A percentile compares a stretch with the other conserved stretches of the same genome.
These are phyloP conservation scores for Gnomoniopsis smithogilvyi DNA, from an alignment of 2,329 filamentous ascomycete genomes.

Conservation along the genomic window DNA sequence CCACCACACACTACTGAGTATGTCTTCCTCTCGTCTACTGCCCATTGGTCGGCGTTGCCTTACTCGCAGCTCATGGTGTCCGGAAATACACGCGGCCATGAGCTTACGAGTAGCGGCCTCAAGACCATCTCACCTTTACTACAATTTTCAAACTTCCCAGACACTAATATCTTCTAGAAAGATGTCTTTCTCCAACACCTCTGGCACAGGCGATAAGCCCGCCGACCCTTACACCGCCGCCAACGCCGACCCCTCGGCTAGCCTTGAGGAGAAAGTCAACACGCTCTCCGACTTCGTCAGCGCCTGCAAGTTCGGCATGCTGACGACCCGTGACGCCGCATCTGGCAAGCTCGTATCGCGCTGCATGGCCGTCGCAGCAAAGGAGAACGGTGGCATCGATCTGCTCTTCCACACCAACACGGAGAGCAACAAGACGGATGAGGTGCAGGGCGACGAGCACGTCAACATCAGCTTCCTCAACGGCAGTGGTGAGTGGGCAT, in stretches of 20 bases:
- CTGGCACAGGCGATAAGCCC: conserved; percentile 55
- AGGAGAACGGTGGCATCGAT: conserved; percentile 78
- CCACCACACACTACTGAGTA: neutral
- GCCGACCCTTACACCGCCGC: conserved; percentile 74
- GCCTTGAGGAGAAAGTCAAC: conserved; percentile 71
- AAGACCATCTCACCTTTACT: neutral
- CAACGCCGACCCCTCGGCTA: conserved; percentile 62
- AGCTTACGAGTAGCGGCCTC: neutral
- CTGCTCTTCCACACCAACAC: conserved; percentile 91
- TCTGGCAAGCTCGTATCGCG: conserved; percentile 71
- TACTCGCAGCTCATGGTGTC: neutral
- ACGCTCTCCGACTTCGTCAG: conserved; percentile 70
- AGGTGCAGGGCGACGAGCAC: conserved; percentile 67
- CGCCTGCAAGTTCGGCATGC: conserved; percentile 79
- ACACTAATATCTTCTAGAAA: conserved; percentile 10
- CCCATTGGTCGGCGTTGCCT: neutral
- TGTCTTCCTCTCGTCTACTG: conserved; percentile 6
- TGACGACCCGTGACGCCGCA: conserved; percentile 71
- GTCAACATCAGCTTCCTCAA: conserved; percentile 83
- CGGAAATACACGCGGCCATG: neutral
- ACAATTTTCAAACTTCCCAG: neutral
- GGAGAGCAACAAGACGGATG: conserved; percentile 82
- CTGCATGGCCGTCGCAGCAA: conserved; percentile 78
- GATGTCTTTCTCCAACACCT: conserved; percentile 51
- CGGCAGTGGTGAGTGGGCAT: conserved; percentile 78